Conservation (phyloP, 371 early-diverging fungal species). For the Entomophthora muscae region DNA sequence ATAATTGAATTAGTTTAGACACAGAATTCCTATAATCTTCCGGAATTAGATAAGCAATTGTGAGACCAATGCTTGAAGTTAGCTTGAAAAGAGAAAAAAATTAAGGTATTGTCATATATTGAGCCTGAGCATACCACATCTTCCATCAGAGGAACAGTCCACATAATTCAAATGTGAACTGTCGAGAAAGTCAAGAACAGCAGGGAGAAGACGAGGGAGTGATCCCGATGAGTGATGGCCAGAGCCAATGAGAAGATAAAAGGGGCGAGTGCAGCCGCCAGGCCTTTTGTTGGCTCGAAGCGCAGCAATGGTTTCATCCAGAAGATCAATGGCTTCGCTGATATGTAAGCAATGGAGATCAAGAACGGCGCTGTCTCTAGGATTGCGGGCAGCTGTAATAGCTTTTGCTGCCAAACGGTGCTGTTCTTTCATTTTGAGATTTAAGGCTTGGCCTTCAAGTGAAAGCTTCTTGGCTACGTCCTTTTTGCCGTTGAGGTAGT, state of each 20-base stretch:
- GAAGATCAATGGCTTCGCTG: constrained; percentile 28
- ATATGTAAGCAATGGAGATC: constrained; percentile 42
- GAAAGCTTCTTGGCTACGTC: constrained; percentile 30
- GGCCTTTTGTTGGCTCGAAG: constrained; percentile 16
- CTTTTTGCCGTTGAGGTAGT: constrained; percentile 32
- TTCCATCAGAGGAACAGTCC: constrained; percentile 9
- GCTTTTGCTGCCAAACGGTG: constrained; percentile 33
- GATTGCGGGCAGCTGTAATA: constrained; percentile 29
- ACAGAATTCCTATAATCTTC: no score
- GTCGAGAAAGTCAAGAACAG: constrained; percentile 20
- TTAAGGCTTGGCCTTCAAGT: constrained; percentile 31
- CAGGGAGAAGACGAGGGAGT: constrained; percentile 17
- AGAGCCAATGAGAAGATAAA: constrained; percentile 30
- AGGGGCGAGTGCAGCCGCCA: constrained; percentile 16
- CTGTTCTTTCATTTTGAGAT: constrained; percentile 32
- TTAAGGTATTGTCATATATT: constrained; percentile 16
- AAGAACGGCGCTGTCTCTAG: constrained; percentile 19
- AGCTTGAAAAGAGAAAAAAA: no score
- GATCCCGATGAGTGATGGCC: constrained; percentile 20
- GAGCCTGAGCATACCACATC: constrained; percentile 8
- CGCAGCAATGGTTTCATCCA: constrained; percentile 26
- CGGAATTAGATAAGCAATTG: no score
- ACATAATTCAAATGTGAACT: constrained; percentile 12
- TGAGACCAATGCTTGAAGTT: no score
- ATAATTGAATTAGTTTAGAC: no score